Evolutionary conservation across 140 eudicot genomes (phyloP).

Genomic region (Ambrosia hybrid): DNA sequence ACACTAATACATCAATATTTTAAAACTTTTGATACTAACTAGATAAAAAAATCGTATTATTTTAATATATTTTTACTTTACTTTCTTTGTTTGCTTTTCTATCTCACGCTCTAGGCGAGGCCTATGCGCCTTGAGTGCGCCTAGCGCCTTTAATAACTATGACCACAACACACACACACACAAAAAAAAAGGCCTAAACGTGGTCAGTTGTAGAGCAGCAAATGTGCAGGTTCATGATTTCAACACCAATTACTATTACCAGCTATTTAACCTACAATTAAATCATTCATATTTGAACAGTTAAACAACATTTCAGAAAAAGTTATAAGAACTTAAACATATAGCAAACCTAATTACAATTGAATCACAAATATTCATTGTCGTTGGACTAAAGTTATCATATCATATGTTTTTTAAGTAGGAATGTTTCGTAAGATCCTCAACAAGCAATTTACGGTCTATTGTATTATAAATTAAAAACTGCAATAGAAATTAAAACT

Average conservation of each 20-base stretch:
- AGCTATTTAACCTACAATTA: neutral
- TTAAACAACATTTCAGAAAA: neutral
- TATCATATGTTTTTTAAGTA: constrained; percentile 3
- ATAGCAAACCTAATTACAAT: constrained; percentile 1
- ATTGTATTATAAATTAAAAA: neutral
- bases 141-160: no score
- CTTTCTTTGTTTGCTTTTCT: no score
- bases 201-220: neutral
- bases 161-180: no score
- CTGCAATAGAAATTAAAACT: neutral
- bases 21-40: no score
- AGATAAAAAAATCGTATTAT: no score
- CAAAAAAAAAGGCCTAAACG: neutral
- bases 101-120: no score
- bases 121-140: no score
- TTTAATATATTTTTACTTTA: no score
- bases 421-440: constrained; percentile 14
- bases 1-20: no score
- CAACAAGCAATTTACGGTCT: neutral
- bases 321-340: neutral
- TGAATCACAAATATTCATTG: neutral
- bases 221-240: neutral
- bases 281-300: no score
- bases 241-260: neutral
- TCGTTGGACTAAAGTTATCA: neutral